Base-by-base conservation (phyloP, 2,329 filamentous ascomycete species). In the Penicillium sp. region DNA sequence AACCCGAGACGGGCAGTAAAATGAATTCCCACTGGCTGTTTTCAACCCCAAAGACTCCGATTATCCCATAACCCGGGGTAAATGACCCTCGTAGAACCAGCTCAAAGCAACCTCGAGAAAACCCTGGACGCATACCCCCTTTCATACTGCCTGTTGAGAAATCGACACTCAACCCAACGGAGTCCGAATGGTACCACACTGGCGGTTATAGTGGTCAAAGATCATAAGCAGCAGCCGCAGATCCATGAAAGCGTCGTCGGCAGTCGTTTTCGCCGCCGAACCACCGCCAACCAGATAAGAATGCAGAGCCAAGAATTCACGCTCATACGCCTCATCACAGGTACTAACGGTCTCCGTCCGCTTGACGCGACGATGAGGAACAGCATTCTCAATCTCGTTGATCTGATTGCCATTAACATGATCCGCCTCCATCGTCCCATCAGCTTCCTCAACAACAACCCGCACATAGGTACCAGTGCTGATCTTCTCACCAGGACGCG, bases 381-480 rank as follows among this genome's bases (percentile, higher is more conserved):
- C 21, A 4, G 21, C 29, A 19, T 48, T 37, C 33, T 49, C 43
- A 2, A 10, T 13, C 13, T 43, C 54, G 23, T 50, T 58, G 19
- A 54, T 35, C 3, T 35, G 57, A 50, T 58, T 31, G 0, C 15
- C 17, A 27, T 21, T 42, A 9, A 45, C 50, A 46, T 50, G 4
- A 2, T 38, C 56, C 13, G 12, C 33, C 13, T n/a, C 29, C 52
- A 62, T 49, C n/a, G 19, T 37, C 50, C 4, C 50, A 37, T 68
- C 61, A 12, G 62, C 60, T 50, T 74, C 70, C 43, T 76, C 70
- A 10, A 77, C 69, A 9, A 70, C 63, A 54, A 85, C 77, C 6
- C 74, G 80, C 25, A 83, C 80, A 0, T 81, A 80, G 1, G 85
- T 69, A 0, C 79, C 83, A 62, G 84, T 84, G n/a, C 85, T 75